A percentile compares a stretch with the other conserved stretches of the same genome.
Conservation (phyloP, 2,329 filamentous ascomycete species). For the Penicillium verrucosum region DNA sequence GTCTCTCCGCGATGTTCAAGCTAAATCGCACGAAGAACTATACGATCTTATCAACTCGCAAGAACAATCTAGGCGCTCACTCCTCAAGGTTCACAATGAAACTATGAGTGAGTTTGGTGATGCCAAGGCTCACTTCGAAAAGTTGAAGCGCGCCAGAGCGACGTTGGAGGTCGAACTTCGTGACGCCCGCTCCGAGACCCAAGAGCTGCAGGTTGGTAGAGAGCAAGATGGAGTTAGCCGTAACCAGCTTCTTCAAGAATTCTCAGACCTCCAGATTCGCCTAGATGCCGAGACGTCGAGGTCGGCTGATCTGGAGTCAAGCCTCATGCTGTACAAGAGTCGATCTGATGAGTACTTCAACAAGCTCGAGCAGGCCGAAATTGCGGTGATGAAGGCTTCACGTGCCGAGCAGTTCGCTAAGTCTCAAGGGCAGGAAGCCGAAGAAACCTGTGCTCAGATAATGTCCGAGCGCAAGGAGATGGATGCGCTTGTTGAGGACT, state of each 20-base stretch:
- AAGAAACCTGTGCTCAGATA: constrained; percentile 83
- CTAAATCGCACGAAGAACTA: constrained; percentile 90
- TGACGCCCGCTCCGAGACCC: constrained; percentile 76
- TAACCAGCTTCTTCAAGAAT: constrained; percentile 84
- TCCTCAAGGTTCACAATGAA: constrained; percentile 81
- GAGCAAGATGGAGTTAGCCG: constrained; percentile 88
- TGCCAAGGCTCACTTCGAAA: constrained; percentile 82
- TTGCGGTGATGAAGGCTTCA: constrained; percentile 86
- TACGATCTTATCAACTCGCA: constrained; percentile 90
- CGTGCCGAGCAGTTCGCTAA: constrained; percentile 93
- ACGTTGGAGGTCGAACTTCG: constrained; percentile 81
- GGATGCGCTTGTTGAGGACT: constrained; percentile 80
- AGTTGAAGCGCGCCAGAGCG: constrained; percentile 75
- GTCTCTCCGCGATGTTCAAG: constrained; percentile 84
- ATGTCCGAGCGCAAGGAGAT: constrained; percentile 91
- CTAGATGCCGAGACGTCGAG: constrained; percentile 86
- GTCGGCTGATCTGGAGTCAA: constrained; percentile 77
- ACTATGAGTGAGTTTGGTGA: constrained; percentile 81
- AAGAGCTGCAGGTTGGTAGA: constrained; percentile 71
- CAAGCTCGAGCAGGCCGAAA: constrained; percentile 95
- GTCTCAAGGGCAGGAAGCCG: constrained; percentile 81
- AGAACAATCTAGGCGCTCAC: constrained; percentile 77
- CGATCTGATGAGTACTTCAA: constrained; percentile 94
- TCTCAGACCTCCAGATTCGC: constrained; percentile 87
- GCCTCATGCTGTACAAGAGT: constrained; percentile 82